Base-by-base conservation (phyloP, 2,329 filamentous ascomycete species). In the Sporothrix humicola region DNA sequence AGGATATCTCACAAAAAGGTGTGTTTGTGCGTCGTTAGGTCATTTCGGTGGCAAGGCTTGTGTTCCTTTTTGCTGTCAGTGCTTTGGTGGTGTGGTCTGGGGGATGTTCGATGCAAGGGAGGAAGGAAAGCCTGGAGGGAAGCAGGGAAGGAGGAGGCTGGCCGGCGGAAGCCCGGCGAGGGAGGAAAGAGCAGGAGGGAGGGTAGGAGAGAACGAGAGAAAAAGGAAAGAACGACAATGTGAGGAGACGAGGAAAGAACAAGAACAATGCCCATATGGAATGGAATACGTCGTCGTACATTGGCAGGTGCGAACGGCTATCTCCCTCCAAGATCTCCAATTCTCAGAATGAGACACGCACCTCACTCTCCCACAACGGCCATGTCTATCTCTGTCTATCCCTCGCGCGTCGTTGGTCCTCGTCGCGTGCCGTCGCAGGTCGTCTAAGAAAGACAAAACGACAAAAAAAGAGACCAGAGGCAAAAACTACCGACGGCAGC, bases 141-240 rank as follows among this genome's bases (percentile, higher is more conserved):
- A 65, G 12, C 42, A 48, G 61, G 42, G n/a, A 15, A 44, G 61
- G 12, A 42, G 56, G 59, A 9, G 23, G 59, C 37, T 37, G 59
- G 31, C 59, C 59, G 37, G 59, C 59, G 37, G 59, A 65, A 23
- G 59, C 37, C 59, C n/a, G 56, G 59, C 59, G 37, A 65, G 59
- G 59, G 59, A 65, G 52, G 20, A 10, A 31, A 31, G 3, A 31
- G 3, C 31, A 48, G 15, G 46, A 26, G 12, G n/a, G 23, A 23
- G 3, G 23, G 58, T 20, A n/a, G n/a, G n/a, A 65, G n/a, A n/a
- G 20, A 48, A 48, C n/a, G 61, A 48, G 61, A 12, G n/a, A n/a
- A 48, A 17, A 26, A 44, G 44, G 37, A 4, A 42, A 59, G 26
- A 7, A 37, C 31, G 31, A 44, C 17, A 17, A 10, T n/a, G 6